A percentile compares a stretch with the other conserved stretches of the same genome.
Evolutionary conservation across 1,284 basidiomycete species (phyloP).

Genomic region (Cystobasidium sp.): DNA sequence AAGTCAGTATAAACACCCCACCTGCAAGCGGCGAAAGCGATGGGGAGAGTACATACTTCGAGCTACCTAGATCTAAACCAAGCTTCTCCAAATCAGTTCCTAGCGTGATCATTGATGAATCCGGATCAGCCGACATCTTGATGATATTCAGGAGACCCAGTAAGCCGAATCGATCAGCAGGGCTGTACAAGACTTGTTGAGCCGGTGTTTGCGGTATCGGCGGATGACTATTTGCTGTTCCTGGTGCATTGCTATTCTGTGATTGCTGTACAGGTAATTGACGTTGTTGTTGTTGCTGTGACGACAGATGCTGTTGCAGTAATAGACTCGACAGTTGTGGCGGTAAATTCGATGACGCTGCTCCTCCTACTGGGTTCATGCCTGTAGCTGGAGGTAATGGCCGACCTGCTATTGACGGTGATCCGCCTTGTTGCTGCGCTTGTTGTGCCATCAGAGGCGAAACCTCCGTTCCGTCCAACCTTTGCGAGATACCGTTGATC

Average conservation of each 20-base stretch:
- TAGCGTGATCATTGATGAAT: conserved; percentile 81
- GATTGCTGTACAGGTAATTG: conserved; percentile 20
- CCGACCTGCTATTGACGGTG: conserved; percentile 30
- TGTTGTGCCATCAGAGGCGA: conserved; percentile 19
- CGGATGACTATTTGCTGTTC: not conserved
- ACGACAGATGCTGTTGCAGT: conserved; percentile 38
- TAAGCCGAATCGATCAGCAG: conserved; percentile 94
- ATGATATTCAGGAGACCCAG: conserved; percentile 87
- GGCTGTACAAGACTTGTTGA: conserved; percentile 89
- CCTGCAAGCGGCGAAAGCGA: not conserved
- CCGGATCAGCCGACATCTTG: conserved; percentile 79
- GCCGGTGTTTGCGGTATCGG: conserved; percentile 64
- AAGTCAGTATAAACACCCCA: not conserved
- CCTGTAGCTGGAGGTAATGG: conserved; percentile 14
- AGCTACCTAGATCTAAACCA: conserved; percentile 84
- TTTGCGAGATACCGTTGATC: conserved; percentile 33
- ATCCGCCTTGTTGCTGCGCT: conserved; percentile 4
- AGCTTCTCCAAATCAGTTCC: conserved; percentile 92
- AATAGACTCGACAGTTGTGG: conserved; percentile 37
- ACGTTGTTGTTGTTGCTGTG: conserved; percentile 1
- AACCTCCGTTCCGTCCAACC: conserved; percentile 22
- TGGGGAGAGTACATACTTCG: conserved; percentile 65
- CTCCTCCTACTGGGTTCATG: not conserved
- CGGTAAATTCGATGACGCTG: conserved; percentile 14
- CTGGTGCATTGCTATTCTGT: conserved; percentile 11